phyloP scores from a whole-genome alignment of 176 grass and related monocot species.

The Melocanna baccifera region DNA sequence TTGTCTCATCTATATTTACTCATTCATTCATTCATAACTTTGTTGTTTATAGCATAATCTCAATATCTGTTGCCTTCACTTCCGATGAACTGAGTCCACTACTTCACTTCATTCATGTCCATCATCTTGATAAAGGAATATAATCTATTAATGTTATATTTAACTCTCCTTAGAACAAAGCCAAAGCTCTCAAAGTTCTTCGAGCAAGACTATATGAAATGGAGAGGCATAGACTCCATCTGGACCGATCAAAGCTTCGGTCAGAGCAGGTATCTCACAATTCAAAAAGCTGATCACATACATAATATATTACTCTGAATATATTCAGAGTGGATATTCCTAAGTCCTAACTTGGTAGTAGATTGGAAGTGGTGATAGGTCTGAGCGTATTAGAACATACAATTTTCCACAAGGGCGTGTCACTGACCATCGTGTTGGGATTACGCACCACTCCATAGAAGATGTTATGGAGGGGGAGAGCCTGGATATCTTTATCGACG shows the following conservation, averaged over 20 bases:
- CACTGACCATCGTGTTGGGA: slow-evolving; percentile 75
- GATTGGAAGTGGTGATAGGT: slow-evolving; percentile 92
- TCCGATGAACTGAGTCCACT: not conserved
- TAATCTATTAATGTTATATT: not conserved
- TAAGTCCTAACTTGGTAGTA: not conserved
- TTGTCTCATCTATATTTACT: slow-evolving; percentile 1
- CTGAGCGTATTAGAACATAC: slow-evolving; percentile 85
- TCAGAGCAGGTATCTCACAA: slow-evolving; percentile 58
- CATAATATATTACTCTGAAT: not conserved
- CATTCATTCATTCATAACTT: not conserved
- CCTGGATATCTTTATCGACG: slow-evolving; percentile 67
- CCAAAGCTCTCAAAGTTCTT: slow-evolving; percentile 89
- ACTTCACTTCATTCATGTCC: not conserved
- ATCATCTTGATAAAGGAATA: not conserved
- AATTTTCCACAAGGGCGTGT: slow-evolving; percentile 94
- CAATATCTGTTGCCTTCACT: not conserved
- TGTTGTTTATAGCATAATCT: not conserved
- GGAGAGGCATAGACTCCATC: slow-evolving; percentile 72
- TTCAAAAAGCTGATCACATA: not conserved
- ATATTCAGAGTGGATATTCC: not conserved
- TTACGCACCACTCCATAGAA: slow-evolving; percentile 74
- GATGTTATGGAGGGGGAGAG: slow-evolving; percentile 84
- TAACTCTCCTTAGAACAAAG: slow-evolving; percentile 64
- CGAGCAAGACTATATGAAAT: slow-evolving; percentile 82
- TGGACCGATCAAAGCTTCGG: slow-evolving; percentile 80